Base-by-base conservation (phyloP, 805 yeast genomes). In the Pichia scutulata region DNA sequence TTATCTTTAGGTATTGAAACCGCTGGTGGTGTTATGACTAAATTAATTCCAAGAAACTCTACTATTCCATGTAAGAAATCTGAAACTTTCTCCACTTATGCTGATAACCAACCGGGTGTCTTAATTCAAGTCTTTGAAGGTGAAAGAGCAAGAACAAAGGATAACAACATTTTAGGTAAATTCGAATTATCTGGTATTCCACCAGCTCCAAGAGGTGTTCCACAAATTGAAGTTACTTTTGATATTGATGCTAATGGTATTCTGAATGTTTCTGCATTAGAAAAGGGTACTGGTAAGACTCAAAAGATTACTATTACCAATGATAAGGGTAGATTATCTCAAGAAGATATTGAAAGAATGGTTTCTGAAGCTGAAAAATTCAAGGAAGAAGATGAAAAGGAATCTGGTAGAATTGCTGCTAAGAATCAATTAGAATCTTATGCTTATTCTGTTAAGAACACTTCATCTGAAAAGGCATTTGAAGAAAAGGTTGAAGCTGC, bases 351-450 rank as follows among this genome's bases (percentile, higher is more conserved):
- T 58, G 82, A 78, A 70, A 75, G 77, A 72, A 78, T 78, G 84
- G 82, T 78, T 52, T 69, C 74, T 56, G 84, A 78, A 62, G 82
- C 82, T 57, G 84, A 78, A 70, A 78, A 77, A 69, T 78, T 66
- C 75, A 77, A 75, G 68, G 82, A 76, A 46, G 80, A 78, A 68
- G 82, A 78, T 65, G 83, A 78, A 70, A 71, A 70, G 68, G 84
- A 78, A 71, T 87, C 96, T 67, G 70, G 82, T 59, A 89, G 98
- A 78, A 83, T 90, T 62, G 88, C 80, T 67, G 89, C 95, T 72
- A 89, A 89, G 89, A 92, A 90, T 76, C 90, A 84, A 65, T 82
- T 92, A 68, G 97, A 90, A 80, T 87, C 97, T 41, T 92, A 89
- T 72, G 86, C 96, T 60, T 90, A 88, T 83, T 85, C 93, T 47